phyloP scores from a whole-genome alignment of 768 basidiomycete species.

The Mycena floridula region DNA sequence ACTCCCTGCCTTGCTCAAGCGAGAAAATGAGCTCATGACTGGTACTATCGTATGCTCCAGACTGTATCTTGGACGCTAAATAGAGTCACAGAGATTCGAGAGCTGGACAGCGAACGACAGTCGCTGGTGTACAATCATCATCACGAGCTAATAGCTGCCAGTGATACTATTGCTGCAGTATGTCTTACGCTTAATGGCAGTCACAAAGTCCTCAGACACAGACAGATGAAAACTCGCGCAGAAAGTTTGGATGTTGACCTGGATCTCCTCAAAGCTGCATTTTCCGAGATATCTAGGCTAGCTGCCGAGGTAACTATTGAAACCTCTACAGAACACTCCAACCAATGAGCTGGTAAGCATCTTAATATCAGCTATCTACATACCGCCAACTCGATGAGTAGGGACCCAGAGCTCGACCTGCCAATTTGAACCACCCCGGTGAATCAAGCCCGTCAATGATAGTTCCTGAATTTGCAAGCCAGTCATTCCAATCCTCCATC shows the following conservation, averaged over 20 bases:
- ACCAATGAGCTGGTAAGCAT: not conserved
- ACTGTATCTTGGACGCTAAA: not conserved
- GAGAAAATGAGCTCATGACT: slow-evolving; percentile 75
- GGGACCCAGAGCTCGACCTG: slow-evolving; percentile 34
- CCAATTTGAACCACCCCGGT: slow-evolving; percentile 36
- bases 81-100: slow-evolving; percentile 59
- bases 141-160: slow-evolving; percentile 90
- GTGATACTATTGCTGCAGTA: slow-evolving; percentile 85
- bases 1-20: slow-evolving; percentile 64
- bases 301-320: slow-evolving; percentile 62
- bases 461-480: slow-evolving; percentile 24
- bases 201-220: not conserved
- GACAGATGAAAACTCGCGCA: slow-evolving; percentile 81
- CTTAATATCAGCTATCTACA: not conserved
- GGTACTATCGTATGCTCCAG: slow-evolving; percentile 30
- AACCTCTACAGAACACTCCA: not conserved
- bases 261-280: slow-evolving; percentile 72
- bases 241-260: slow-evolving; percentile 82
- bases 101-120: slow-evolving; percentile 84
- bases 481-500: slow-evolving; percentile 26
- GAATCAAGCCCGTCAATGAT: slow-evolving; percentile 31
- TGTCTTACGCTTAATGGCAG: slow-evolving; percentile 13
- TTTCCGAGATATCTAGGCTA: slow-evolving; percentile 82
- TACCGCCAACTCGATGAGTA: slow-evolving; percentile 7
- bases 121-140: slow-evolving; percentile 94